Evolutionary conservation across 495 filamentous ascomycete species (phyloP).

Genomic region (Ramalina intermedia): DNA sequence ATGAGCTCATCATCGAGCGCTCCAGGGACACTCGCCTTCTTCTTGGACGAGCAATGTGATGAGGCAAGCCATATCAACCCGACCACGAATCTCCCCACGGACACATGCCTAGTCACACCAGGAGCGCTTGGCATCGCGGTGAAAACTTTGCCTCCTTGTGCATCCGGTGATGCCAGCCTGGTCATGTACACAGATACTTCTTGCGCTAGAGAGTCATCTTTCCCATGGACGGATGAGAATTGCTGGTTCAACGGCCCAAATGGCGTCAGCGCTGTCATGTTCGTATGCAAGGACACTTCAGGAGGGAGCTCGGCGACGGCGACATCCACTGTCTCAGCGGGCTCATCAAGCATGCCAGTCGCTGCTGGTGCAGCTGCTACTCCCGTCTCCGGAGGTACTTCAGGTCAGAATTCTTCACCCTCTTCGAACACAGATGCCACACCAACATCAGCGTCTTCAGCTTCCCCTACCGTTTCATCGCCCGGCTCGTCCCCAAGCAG

Average conservation of each 20-base stretch:
- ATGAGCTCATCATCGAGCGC: neutral
- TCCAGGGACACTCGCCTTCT: neutral
- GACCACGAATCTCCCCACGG: neutral
- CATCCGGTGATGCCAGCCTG: neutral
- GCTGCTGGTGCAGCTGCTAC: neutral
- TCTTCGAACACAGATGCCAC: neutral
- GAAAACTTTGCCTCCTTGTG: neutral
- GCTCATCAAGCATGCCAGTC: neutral
- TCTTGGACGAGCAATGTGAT: neutral
- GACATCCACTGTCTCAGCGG: slow-evolving; percentile 1
- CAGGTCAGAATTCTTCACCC: neutral
- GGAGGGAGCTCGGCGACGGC: slow-evolving; percentile 1
- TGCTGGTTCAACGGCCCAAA: neutral
- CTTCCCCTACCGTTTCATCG: neutral
- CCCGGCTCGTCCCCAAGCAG: neutral
- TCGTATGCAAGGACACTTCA: neutral
- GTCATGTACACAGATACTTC: neutral
- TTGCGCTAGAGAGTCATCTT: neutral
- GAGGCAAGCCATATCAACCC: slow-evolving; percentile 2
- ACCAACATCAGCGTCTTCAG: neutral
- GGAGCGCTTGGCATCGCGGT: neutral
- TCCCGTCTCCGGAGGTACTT: neutral
- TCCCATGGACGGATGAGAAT: neutral
- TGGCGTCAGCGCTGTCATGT: neutral
- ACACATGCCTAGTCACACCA: slow-evolving; percentile 3